These are phyloP conservation scores for Diaporthe amygdali DNA, from an alignment of 2,329 filamentous ascomycete species.

Conservation along the genomic window DNA sequence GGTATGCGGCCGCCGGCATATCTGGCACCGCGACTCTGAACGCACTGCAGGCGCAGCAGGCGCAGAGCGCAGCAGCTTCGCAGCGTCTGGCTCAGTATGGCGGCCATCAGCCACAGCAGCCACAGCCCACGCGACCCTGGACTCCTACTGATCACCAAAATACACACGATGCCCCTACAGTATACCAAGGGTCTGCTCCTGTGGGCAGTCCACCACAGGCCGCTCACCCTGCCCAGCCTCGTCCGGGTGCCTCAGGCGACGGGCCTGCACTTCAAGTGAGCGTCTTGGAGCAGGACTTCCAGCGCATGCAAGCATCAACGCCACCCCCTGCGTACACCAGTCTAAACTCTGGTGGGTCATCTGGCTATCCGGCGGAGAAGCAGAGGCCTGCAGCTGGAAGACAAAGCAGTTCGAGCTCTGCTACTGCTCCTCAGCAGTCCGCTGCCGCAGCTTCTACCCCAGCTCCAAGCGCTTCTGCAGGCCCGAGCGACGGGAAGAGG, in stretches of 20 bases:
- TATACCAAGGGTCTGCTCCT: constrained; percentile 85
- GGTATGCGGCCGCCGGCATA: constrained; percentile 90
- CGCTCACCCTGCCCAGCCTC: constrained; percentile 34
- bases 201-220: constrained; percentile 68
- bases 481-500: constrained; percentile 33
- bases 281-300: constrained; percentile 85
- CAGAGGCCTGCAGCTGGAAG: constrained; percentile 50
- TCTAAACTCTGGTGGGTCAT: constrained; percentile 58
- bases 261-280: constrained; percentile 58
- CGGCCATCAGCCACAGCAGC: constrained; percentile 50
- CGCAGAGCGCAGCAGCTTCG: constrained; percentile 80
- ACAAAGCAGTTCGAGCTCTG: constrained; percentile 31
- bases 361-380: constrained; percentile 82
- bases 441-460: constrained; percentile 23
- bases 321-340: constrained; percentile 96
- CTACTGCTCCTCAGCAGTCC: constrained; percentile 33
- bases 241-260: constrained; percentile 18
- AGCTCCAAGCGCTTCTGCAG: constrained; percentile 27
- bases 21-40: constrained; percentile 84
- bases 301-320: constrained; percentile 80
- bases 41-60: constrained; percentile 72
- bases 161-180: constrained; percentile 86
- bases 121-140: constrained; percentile 73
- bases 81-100: constrained; percentile 83
- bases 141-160: constrained; percentile 90